Base-by-base conservation (phyloP, 2,329 filamentous ascomycete genomes). In the Onygenales sp. region DNA sequence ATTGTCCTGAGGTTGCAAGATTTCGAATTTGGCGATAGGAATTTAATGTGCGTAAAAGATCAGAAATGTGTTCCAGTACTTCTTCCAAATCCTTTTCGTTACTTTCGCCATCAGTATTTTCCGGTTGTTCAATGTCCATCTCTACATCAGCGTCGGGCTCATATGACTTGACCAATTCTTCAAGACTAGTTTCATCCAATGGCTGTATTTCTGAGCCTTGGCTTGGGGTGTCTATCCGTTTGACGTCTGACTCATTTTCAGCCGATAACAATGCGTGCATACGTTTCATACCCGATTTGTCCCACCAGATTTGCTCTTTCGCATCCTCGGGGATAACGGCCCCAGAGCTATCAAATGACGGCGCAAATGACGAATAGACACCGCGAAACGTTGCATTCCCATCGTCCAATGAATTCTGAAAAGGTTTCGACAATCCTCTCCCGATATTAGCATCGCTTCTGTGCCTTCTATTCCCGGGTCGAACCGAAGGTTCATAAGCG, bases 1-100 rank as follows among this genome's bases (percentile, higher is more conserved):
- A 17, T 17, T 55, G 44, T 11, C 63, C 57, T 39, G 60, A 48
- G 31, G 66, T 65, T 11, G 34, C 47, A 8, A 81, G 73, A 55
- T 77, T 80, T 46, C 82, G 79, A 57, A 83, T 79, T 52, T 75
- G 74, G 61, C 84, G 82, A 59, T 83, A 79, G 2, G 82, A 85
- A 54, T 79, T 77, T 21, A 85, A 68, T 7, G 80, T 83, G 56
- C 83, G 77, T 42, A 85, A 67, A 14, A 84, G 69, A 52, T 83
- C 78, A 1, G 80, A 82, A 14, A 85, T 75, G 49, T 84, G 77
- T 39, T 70, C 62, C 45, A 85, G 69, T 21, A 84, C 61, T 9
- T 77, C 74, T 21, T 79, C 74, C 21, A 74, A 65, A 37, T 75
- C 73, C 57, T 66, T 62, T 13, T 67, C 67, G 32, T 51, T 14